Evolutionary conservation across 495 filamentous ascomycete genomes (phyloP).

Genomic region (Podospora bellae-mahoneyi): DNA sequence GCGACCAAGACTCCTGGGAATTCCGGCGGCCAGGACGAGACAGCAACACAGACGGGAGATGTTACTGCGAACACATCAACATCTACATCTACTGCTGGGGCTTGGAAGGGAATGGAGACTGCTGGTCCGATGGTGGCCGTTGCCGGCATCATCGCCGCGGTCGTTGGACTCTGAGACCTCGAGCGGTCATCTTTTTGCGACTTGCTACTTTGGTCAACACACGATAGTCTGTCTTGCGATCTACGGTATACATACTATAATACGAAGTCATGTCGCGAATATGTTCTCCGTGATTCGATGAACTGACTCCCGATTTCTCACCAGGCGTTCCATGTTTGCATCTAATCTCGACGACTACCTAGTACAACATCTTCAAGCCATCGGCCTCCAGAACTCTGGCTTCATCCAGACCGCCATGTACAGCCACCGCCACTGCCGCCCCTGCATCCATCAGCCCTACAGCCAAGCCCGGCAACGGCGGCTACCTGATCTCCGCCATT

Average conservation of each 20-base stretch:
- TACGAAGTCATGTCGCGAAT: no score
- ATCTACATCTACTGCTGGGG: neutral
- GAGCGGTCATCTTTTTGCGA: no score
- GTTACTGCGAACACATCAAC: neutral
- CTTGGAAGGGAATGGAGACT: neutral
- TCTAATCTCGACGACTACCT: neutral
- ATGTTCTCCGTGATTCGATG: no score
- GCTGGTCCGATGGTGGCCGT: neutral
- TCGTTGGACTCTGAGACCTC: neutral
- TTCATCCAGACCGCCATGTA: neutral
- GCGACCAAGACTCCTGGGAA: neutral
- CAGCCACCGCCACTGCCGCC: neutral
- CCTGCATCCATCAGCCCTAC: neutral
- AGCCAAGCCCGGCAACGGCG: neutral
- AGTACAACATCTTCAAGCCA: slow-evolving; percentile 2
- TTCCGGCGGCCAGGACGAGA: neutral
- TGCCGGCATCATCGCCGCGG: neutral
- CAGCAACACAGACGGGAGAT: neutral
- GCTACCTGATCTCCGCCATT: neutral
- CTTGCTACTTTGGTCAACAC: no score
- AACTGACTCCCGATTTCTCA: no score
- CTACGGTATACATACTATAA: no score
- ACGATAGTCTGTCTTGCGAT: no score
- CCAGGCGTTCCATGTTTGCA: no score
- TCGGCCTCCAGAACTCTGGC: neutral